Conservation (phyloP, 495 filamentous ascomycete species). For the Hyphodiscus hymeniophilus region DNA sequence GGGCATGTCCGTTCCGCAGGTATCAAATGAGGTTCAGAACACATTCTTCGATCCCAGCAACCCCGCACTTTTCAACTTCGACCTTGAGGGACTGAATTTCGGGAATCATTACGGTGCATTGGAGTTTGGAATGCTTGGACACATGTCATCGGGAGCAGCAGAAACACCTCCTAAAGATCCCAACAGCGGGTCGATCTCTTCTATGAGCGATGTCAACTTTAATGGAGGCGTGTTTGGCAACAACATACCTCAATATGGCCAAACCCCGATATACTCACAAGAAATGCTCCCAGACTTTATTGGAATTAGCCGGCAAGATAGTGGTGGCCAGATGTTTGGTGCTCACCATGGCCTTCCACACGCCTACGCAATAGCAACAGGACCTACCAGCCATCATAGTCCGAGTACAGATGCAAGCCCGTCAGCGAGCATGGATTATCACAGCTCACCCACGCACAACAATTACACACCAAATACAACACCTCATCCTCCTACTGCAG, state of each 20-base stretch:
- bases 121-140: slow-evolving; percentile 89
- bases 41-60: slow-evolving; percentile 81
- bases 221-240: slow-evolving; percentile 31
- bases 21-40: slow-evolving; percentile 27
- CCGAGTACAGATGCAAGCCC: slow-evolving; percentile 36
- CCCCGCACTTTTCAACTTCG: slow-evolving; percentile 86
- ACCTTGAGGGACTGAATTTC: slow-evolving; percentile 88
- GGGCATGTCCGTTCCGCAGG: slow-evolving; percentile 29
- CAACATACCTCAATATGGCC: slow-evolving; percentile 20
- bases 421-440: slow-evolving; percentile 15
- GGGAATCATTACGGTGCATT: slow-evolving; percentile 89
- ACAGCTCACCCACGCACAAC: slow-evolving; percentile 16
- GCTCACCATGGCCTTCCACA: slow-evolving; percentile 35
- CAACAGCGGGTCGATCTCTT: slow-evolving; percentile 20
- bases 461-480: slow-evolving; percentile 11
- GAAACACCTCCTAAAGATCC: slow-evolving; percentile 66
- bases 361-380: slow-evolving; percentile 66
- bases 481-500: slow-evolving; percentile 3
- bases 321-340: slow-evolving; percentile 3
- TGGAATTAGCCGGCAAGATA: slow-evolving; percentile 11
- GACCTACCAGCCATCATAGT: slow-evolving; percentile 52
- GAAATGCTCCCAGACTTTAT: slow-evolving; percentile 16
- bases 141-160: slow-evolving; percentile 81
- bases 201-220: slow-evolving; percentile 26
- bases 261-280: slow-evolving; percentile 19